A percentile compares a stretch with the other conserved stretches of the same genome.
Evolutionary conservation across 768 basidiomycete genomes (phyloP).

Genomic region (Pulveroboletus sp.): DNA sequence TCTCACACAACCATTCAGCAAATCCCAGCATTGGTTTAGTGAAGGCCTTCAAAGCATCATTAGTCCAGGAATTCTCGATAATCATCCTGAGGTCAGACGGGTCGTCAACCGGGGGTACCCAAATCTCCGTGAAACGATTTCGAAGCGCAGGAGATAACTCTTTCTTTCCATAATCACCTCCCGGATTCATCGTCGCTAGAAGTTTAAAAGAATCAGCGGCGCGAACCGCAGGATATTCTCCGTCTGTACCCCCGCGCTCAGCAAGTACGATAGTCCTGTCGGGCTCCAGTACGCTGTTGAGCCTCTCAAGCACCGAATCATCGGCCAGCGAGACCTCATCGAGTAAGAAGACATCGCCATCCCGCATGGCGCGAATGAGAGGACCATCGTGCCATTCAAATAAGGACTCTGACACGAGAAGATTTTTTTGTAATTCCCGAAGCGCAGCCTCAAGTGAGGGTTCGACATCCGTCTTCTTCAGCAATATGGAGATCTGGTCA

Average conservation of each 20-base stretch:
- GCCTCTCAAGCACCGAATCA: conserved; percentile 94
- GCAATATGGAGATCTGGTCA: conserved; percentile 18
- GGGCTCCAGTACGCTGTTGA: conserved; percentile 97
- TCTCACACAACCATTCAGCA: conserved; percentile 70
- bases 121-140: conserved; percentile 98
- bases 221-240: conserved; percentile 61
- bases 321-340: conserved; percentile 98
- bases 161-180: conserved; percentile 99
- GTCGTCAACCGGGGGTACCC: conserved; percentile 86
- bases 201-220: conserved; percentile 79
- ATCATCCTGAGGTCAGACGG: conserved; percentile 76
- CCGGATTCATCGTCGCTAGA: conserved; percentile 98
- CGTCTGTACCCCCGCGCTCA: conserved; percentile 80
- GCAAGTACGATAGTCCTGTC: conserved; percentile 86
- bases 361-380: conserved; percentile 87
- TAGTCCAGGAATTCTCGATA: conserved; percentile 65
- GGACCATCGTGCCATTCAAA: conserved; percentile 99
- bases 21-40: conserved; percentile 73
- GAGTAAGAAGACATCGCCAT: conserved; percentile 82
- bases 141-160: conserved; percentile 95
- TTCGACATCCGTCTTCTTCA: conserved; percentile 31
- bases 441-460: conserved; percentile 33
- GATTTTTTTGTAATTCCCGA: conserved; percentile 40
- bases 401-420: conserved; percentile 62
- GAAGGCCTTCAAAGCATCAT: conserved; percentile 48